phyloP scores from a whole-genome alignment of 345 rosid genomes.

The Stellera chamaejasme region DNA sequence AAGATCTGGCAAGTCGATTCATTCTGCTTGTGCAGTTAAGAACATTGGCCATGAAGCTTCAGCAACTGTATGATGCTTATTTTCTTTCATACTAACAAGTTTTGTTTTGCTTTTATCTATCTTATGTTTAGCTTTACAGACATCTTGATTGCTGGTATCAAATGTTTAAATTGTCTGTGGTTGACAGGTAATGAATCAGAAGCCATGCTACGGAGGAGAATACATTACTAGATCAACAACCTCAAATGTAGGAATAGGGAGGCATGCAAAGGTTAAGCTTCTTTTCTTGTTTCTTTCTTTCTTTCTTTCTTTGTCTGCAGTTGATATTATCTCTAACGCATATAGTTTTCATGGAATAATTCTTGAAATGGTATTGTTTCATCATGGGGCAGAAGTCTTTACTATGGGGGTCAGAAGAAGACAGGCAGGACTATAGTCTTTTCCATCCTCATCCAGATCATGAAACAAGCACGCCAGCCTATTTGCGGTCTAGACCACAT shows the following conservation, averaged over 20 bases:
- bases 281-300: not conserved
- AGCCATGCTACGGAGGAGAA: constrained; percentile 16
- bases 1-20: constrained; percentile 17
- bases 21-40: constrained; percentile 10
- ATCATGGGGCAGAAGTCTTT: constrained; percentile 19
- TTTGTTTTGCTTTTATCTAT: not conserved
- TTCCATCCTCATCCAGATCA: constrained; percentile 13
- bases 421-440: constrained; percentile 5
- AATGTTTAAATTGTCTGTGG: constrained; percentile 2
- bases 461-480: constrained; percentile 14
- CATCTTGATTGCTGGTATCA: not conserved
- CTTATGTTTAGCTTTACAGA: not conserved
- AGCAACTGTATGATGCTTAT: constrained; percentile 10
- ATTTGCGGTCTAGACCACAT: constrained; percentile 13
- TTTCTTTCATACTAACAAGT: not conserved
- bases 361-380: not conserved
- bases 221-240: not conserved
- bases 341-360: not conserved
- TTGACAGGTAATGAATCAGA: constrained; percentile 18
- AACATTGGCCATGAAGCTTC: constrained; percentile 9
- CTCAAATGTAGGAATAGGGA: constrained; percentile 8
- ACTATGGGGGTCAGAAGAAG: constrained; percentile 15
- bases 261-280: constrained; percentile 22
- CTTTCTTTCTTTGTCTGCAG: not conserved
- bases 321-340: not conserved